Base-by-base conservation (phyloP, 1,284 basidiomycete species). In the Cutaneotrichosporon curvatum region DNA sequence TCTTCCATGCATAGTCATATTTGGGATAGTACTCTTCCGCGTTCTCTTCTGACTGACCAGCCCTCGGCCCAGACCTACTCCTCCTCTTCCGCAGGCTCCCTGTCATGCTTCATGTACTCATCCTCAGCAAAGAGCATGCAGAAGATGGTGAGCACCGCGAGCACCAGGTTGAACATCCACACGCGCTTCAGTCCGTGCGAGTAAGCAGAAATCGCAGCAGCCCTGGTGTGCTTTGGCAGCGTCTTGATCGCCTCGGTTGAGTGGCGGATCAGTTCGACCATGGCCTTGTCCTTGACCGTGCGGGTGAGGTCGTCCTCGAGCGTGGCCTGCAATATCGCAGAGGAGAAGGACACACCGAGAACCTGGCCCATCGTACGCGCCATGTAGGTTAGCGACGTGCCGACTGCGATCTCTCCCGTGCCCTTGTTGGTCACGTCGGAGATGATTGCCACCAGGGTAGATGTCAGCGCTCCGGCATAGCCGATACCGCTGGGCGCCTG, bases 351-450 rank as follows among this genome's bases (percentile, higher is more conserved):
- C 44, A 92, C 88, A 36, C 88, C 88, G 42, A 91, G 78, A n/a
- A 90, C 89, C 73, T 91, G 89, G 11, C 88, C 89, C 14, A 86
- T 85, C 10, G 87, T 88, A 57, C 88, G 78, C 74, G 89, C 90
- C 45, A 91, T 76, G 71, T 92, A 92, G 19, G 85, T 87, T 61
- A 91, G 85, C 65, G 87, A 85, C 30, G 85, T 91, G 43, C 85
- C 87, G 31, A 91, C 82, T 6, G 88, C 65, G 18, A 56, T 59
- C 40, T 63, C 63, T 14, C 60, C 58, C 25, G 55, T 59, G 33
- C 61, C 63, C 21, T 55, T 56, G 14, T 53, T 55, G n/a, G 51
- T 51, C 4, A 68, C 57, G 46, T 63, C 52, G 30, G 60, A 58
- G 57, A 68, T 66, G 19, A 68, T 40, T 19, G 60, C 65, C 4